phyloP scores from a whole-genome alignment of 495 filamentous ascomycete genomes.

The Sporormia fimetaria region DNA sequence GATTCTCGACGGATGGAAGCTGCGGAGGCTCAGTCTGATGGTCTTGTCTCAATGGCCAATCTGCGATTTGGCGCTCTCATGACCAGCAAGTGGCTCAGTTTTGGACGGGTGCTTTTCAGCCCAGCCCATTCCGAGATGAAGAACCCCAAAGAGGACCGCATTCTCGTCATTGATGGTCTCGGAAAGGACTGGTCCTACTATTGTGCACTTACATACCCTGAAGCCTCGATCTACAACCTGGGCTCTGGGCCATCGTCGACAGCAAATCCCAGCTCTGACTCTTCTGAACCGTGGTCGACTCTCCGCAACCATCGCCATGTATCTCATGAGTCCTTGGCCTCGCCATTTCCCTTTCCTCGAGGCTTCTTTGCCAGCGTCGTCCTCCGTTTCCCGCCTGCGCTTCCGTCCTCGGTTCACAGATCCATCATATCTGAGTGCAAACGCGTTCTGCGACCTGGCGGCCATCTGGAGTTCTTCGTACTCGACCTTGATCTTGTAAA shows the following conservation, averaged over 20 bases:
- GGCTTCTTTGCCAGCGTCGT: slow-evolving; percentile 79
- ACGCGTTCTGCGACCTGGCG: slow-evolving; percentile 79
- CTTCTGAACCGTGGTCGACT: slow-evolving; percentile 45
- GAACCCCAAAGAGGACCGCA: slow-evolving; percentile 41
- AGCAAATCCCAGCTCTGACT: slow-evolving; percentile 34
- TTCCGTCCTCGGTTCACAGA: slow-evolving; percentile 60
- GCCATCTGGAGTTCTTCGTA: slow-evolving; percentile 53
- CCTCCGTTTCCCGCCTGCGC: slow-evolving; percentile 73
- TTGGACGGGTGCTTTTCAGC: slow-evolving; percentile 88
- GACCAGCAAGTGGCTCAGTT: slow-evolving; percentile 82
- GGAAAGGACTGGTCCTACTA: slow-evolving; percentile 97
- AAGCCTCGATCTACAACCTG: slow-evolving; percentile 75
- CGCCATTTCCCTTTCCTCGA: slow-evolving; percentile 75
- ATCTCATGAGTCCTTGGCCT: slow-evolving; percentile 52
- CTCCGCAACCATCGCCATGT: slow-evolving; percentile 58
- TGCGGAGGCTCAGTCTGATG: slow-evolving; percentile 47
- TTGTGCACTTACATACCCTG: slow-evolving; percentile 81
- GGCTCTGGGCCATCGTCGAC: slow-evolving; percentile 35
- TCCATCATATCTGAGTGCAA: slow-evolving; percentile 79
- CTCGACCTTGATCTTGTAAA: slow-evolving; percentile 35
- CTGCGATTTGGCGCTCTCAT: slow-evolving; percentile 69
- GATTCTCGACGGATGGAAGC: slow-evolving; percentile 40
- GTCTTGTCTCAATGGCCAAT: slow-evolving; percentile 62
- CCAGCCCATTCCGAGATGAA: slow-evolving; percentile 72
- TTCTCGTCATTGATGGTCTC: slow-evolving; percentile 87